Base-by-base conservation (phyloP, 179 eudicot species). In the Beta macrorhiza region DNA sequence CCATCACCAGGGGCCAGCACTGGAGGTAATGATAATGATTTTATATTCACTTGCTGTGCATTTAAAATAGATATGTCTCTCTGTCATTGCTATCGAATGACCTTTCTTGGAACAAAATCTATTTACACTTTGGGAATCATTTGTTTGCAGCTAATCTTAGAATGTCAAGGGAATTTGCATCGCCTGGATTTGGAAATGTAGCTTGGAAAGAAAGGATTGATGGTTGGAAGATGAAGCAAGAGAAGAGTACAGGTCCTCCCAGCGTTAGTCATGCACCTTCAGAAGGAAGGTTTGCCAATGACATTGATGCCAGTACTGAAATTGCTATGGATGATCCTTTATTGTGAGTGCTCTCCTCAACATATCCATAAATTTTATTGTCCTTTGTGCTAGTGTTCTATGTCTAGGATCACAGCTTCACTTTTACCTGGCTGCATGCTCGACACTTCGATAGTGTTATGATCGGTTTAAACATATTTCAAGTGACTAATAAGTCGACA, bases 141-240 rank as follows among this genome's bases (percentile, higher is more conserved):
- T 67, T 61, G 29, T 67, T 82, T 82, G 84, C 86, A 87, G 90
- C 81, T 55, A 87, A 87, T 81, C 83, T 85, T 7, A 83, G 90
- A 77, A 53, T 67, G 32, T 87, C 88, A 20, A 85, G 88, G 86
- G 90, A 87, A 79, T 87, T 87, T 63, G 86, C 88, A 69, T 87
- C 89, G 10, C 88, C 90, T 77, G 90, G 87, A 70, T 74, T 87
- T 67, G 90, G 90, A 75, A 87, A 87, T 82, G 82, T 87, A 67
- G 88, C 90, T 25, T 87, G 90, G 90, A 87, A 87, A 83, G 90
- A 87, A 77, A 83, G 88, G 74, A 80, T 87, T 75, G 88, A 87
- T 83, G 87, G 90, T 53, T 87, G 90, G 90, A 85, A 85, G 79
- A 82, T 84, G 87, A 87, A 82, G 74, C 88, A 87, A 68, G 88